Evolutionary conservation across 1,284 basidiomycete species (phyloP).

Genomic region (Chiua sp.): DNA sequence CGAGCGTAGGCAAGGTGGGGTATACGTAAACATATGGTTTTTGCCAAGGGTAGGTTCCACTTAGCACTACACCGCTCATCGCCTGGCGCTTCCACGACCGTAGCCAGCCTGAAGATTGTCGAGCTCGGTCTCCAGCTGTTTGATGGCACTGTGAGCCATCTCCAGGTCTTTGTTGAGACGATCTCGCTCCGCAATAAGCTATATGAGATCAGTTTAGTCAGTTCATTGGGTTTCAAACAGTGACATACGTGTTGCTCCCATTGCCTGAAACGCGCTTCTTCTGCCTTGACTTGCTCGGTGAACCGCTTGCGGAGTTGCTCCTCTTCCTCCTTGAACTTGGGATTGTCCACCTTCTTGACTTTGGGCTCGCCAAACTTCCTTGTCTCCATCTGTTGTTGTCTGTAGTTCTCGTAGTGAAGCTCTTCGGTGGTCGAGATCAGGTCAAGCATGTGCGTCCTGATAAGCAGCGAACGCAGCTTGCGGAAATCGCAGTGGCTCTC

Average conservation of each 20-base stretch:
- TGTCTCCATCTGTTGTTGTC: slow-evolving; percentile 99
- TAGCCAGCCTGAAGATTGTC: slow-evolving; percentile 91
- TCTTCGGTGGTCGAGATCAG: slow-evolving; percentile 97
- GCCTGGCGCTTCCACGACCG: slow-evolving; percentile 73
- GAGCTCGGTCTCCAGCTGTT: slow-evolving; percentile 87
- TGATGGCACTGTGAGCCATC: slow-evolving; percentile 90
- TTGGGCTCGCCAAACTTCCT: slow-evolving; percentile 99
- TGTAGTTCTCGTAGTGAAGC: slow-evolving; percentile 97
- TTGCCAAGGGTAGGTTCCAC: slow-evolving; percentile 7
- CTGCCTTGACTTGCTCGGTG: slow-evolving; percentile 99
- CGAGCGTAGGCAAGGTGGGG: slow-evolving; percentile 25
- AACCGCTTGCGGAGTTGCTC: slow-evolving; percentile 96
- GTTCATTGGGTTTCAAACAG: slow-evolving; percentile 2
- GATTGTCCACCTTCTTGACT: slow-evolving; percentile 99
- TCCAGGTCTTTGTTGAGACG: slow-evolving; percentile 97
- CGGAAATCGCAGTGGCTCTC: slow-evolving; percentile 99
- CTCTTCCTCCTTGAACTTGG: slow-evolving; percentile 99
- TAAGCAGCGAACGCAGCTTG: slow-evolving; percentile 94
- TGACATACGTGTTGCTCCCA: slow-evolving; percentile 96
- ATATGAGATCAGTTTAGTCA: slow-evolving; percentile 10
- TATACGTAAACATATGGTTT: slow-evolving; percentile 26
- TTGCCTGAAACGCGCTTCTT: slow-evolving; percentile 97
- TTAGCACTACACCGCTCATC: slow-evolving; percentile 47
- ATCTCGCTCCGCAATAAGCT: slow-evolving; percentile 97
- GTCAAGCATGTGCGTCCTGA: slow-evolving; percentile 99